Evolutionary conservation across 305 asterid species (phyloP).

Genomic region (Fraxinus sp.): DNA sequence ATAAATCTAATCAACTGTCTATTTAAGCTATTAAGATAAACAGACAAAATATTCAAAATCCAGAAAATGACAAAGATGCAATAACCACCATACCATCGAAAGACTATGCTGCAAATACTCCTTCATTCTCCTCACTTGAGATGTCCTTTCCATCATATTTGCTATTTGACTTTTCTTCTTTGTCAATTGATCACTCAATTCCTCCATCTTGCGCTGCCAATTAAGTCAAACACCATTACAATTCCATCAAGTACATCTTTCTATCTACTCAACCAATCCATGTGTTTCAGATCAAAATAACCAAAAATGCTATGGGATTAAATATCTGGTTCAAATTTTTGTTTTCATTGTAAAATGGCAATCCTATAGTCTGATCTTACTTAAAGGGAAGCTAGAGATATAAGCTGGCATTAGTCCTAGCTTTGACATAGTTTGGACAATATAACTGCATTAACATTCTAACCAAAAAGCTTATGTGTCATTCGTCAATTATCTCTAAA

Average conservation of each 20-base stretch:
- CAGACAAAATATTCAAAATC: neutral
- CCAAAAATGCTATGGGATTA: neutral
- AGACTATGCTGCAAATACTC: conserved; percentile 56
- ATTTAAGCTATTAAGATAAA: conserved; percentile 15
- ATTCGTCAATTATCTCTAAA: neutral
- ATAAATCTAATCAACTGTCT: conserved; percentile 2
- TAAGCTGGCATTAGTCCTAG: neutral
- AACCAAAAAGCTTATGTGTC: neutral
- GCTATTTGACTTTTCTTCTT: conserved; percentile 60
- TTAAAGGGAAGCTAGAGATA: neutral
- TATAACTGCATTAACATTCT: neutral
- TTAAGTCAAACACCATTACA: conserved; percentile 24
- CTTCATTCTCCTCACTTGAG: conserved; percentile 67
- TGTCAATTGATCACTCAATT: conserved; percentile 48
- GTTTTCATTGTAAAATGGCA: neutral
- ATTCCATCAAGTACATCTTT: conserved; percentile 24
- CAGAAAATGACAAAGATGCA: conserved; percentile 13
- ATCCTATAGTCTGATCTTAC: neutral
- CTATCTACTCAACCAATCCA: conserved; percentile 12
- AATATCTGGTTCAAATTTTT: neutral
- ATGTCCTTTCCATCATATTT: conserved; percentile 61
- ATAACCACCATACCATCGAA: conserved; percentile 54
- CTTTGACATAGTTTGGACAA: neutral
- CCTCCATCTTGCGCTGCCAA: conserved; percentile 64
- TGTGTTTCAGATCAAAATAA: neutral